Conservation (phyloP, 1,284 basidiomycete species). For the Caloboletus inedulis region DNA sequence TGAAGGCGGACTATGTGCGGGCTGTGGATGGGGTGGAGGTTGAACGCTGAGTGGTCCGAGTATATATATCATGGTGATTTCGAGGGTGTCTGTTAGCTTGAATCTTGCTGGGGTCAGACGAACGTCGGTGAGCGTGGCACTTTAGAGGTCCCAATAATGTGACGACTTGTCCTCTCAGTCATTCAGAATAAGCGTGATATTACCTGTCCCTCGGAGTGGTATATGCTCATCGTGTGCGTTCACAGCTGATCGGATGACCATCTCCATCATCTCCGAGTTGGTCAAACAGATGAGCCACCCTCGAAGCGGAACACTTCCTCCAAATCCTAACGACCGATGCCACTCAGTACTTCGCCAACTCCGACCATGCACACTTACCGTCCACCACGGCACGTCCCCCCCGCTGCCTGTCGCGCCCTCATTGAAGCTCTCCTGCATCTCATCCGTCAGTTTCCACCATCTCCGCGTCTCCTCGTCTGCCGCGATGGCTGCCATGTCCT, state of each 20-base stretch:
- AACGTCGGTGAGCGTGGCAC: neutral
- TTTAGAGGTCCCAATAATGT: neutral
- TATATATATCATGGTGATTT: neutral
- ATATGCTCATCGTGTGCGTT: neutral
- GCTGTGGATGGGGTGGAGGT: conserved; percentile 48
- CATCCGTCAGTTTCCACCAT: conserved; percentile 79
- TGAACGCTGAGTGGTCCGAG: conserved; percentile 32
- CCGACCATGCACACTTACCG: conserved; percentile 35
- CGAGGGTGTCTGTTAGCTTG: too few relatives aligned
- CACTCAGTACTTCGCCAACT: neutral
- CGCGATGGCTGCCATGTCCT: conserved; percentile 64
- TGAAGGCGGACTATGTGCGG: conserved; percentile 51
- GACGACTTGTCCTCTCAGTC: neutral
- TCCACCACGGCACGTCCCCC: conserved; percentile 70
- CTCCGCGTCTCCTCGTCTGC: conserved; percentile 64
- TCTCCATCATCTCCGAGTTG: neutral
- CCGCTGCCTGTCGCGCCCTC: conserved; percentile 68
- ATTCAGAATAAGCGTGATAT: neutral
- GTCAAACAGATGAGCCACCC: conserved; percentile 27
- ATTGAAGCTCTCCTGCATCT: conserved; percentile 75
- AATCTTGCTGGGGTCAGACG: neutral
- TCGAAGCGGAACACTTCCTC: conserved; percentile 77
- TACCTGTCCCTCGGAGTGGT: neutral
- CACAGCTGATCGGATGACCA: neutral
- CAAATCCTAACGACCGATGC: conserved; percentile 39